Percentiles rank a stretch among this genome's conserved stretches.
Evolutionary conservation across 2,329 filamentous ascomycete species (phyloP).

Genomic region (Cyanodermella asteris): DNA sequence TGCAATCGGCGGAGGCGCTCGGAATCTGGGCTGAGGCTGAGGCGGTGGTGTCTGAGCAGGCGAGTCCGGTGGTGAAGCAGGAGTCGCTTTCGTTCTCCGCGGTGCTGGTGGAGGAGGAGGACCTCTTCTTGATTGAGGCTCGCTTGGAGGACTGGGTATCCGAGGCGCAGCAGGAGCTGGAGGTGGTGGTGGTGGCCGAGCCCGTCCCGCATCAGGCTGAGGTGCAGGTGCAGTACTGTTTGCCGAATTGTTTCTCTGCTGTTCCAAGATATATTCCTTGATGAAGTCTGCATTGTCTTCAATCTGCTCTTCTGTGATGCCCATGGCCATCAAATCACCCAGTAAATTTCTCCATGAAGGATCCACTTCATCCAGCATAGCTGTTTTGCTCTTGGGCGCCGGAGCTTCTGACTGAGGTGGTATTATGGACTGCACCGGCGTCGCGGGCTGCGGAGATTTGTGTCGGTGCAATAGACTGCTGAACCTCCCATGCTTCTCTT

Average conservation of each 20-base stretch:
- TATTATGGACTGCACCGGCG: slow-evolving; percentile 26
- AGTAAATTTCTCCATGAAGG: slow-evolving; percentile 39
- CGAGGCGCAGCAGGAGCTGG: slow-evolving; percentile 30
- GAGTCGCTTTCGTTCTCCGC: slow-evolving; percentile 10
- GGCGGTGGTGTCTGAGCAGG: slow-evolving; percentile 53
- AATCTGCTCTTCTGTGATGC: slow-evolving; percentile 47
- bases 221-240: slow-evolving; percentile 16
- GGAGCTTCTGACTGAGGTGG: slow-evolving; percentile 18
- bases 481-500: slow-evolving; percentile 19
- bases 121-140: slow-evolving; percentile 28
- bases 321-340: slow-evolving; percentile 39
- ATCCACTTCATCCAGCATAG: slow-evolving; percentile 37
- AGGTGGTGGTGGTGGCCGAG: slow-evolving; percentile 37
- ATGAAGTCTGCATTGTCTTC: slow-evolving; percentile 47
- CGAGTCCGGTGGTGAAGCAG: slow-evolving; percentile 31
- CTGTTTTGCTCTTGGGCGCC: slow-evolving; percentile 13
- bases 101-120: slow-evolving; percentile 35
- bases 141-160: slow-evolving; percentile 31
- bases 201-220: slow-evolving; percentile 27
- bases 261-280: slow-evolving; percentile 42
- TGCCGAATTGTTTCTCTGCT: slow-evolving; percentile 30
- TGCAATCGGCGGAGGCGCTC: slow-evolving; percentile 66
- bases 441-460: slow-evolving; percentile 11
- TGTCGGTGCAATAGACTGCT: slow-evolving; percentile 24
- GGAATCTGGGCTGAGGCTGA: slow-evolving; percentile 44